Evolutionary conservation across 1,139 yeast species (phyloP).

Genomic region (Protomyces arabidopsidicola): DNA sequence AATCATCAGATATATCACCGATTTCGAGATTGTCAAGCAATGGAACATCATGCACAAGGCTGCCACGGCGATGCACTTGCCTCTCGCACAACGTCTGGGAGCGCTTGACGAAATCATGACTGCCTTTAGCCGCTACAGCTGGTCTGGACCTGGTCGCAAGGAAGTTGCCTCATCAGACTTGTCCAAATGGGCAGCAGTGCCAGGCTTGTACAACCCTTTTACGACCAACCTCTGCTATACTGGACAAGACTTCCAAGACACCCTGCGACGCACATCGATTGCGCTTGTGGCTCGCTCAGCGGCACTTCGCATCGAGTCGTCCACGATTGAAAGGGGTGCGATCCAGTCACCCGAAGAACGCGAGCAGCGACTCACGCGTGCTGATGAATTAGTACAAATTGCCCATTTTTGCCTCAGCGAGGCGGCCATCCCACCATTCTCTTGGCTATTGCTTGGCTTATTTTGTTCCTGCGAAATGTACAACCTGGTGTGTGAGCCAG

Average conservation of each 20-base stretch:
- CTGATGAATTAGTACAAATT: neutral
- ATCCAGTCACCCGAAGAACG: neutral
- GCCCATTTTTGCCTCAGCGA: neutral
- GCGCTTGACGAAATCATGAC: neutral
- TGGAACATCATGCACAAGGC: constrained; percentile 1
- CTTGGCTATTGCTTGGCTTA: neutral
- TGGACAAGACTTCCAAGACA: neutral
- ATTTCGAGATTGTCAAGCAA: neutral
- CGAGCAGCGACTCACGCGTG: neutral
- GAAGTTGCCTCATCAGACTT: neutral
- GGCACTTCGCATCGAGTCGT: neutral
- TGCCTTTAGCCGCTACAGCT: neutral
- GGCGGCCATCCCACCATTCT: neutral
- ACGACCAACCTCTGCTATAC: neutral
- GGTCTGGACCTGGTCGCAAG: neutral
- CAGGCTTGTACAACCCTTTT: neutral
- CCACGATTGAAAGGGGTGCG: neutral
- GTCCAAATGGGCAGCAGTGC: neutral
- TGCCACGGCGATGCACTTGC: neutral
- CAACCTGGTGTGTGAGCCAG: neutral
- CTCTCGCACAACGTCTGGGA: neutral
- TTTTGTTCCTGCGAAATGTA: neutral
- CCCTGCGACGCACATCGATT: neutral
- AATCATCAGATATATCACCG: neutral
- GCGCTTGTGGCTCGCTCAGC: neutral